phyloP scores from a whole-genome alignment of 2,329 filamentous ascomycete species.

The Blastomyces emzantsi region DNA sequence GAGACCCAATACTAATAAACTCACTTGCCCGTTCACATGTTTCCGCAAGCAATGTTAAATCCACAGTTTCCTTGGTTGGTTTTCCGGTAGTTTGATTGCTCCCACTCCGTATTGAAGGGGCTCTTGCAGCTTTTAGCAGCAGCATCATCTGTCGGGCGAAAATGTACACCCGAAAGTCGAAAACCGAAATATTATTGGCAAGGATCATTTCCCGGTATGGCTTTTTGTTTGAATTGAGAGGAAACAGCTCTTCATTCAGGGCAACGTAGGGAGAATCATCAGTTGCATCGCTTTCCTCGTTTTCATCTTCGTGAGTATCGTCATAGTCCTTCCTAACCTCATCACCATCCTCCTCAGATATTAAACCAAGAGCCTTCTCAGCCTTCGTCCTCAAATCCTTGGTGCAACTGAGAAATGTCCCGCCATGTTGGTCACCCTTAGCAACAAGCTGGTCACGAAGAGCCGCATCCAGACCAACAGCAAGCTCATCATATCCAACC shows the following conservation, averaged over 20 bases:
- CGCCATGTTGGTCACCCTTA: conserved; percentile 57
- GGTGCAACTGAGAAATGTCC: conserved; percentile 62
- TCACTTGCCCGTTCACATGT: conserved; percentile 73
- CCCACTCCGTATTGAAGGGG: conserved; percentile 30
- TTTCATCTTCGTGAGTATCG: conserved; percentile 23
- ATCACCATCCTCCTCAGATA: conserved; percentile 14
- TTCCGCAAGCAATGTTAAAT: conserved; percentile 72
- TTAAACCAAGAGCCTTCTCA: conserved; percentile 43
- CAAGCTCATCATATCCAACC: conserved; percentile 89
- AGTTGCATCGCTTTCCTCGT: conserved; percentile 27
- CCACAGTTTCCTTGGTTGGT: conserved; percentile 56
- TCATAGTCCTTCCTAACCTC: conserved; percentile 11
- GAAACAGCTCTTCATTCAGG: conserved; percentile 28
- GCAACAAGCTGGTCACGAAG: conserved; percentile 63
- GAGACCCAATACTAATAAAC: conserved; percentile 72
- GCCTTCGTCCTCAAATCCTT: conserved; percentile 59
- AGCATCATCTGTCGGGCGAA: conserved; percentile 82
- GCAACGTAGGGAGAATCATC: conserved; percentile 17
- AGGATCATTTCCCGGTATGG: conserved; percentile 87
- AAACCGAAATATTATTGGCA: conserved; percentile 88
- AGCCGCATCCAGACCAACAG: conserved; percentile 73
- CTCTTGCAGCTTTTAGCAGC: conserved; percentile 71
- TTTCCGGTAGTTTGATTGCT: conserved; percentile 34
- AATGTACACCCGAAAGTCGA: conserved; percentile 90
- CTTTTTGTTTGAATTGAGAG: conserved; percentile 54